These are phyloP conservation scores for Candida boidinii DNA, from an alignment of 805 yeast genomes.

Conservation along the genomic window DNA sequence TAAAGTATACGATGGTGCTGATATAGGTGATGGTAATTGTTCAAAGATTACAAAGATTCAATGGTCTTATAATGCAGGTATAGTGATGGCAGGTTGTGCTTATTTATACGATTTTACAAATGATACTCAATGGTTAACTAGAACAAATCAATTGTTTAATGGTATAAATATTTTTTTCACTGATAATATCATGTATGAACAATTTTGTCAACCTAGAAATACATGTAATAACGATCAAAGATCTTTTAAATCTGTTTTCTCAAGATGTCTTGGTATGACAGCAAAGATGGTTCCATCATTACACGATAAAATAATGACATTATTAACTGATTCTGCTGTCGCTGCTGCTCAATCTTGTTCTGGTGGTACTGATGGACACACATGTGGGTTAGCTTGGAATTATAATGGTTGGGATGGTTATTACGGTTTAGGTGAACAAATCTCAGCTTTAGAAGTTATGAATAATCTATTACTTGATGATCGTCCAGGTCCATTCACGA, in stretches of 20 bases:
- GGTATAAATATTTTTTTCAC: constrained; percentile 40
- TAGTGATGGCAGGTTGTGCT: constrained; percentile 60
- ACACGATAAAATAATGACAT: constrained; percentile 27
- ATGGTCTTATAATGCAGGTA: constrained; percentile 70
- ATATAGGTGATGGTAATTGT: constrained; percentile 35
- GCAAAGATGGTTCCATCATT: constrained; percentile 45
- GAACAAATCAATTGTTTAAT: constrained; percentile 27
- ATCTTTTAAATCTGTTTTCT: constrained; percentile 61
- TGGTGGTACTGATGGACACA: constrained; percentile 80
- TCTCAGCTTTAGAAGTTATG: constrained; percentile 63
- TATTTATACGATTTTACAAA: constrained; percentile 57
- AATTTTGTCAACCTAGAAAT: constrained; percentile 43
- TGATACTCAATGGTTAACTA: constrained; percentile 32
- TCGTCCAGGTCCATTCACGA: constrained; percentile 53
- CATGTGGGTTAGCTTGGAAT: constrained; percentile 78
- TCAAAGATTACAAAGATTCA: constrained; percentile 36
- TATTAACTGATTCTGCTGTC: constrained; percentile 34
- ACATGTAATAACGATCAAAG: constrained; percentile 70
- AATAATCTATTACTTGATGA: constrained; percentile 32
- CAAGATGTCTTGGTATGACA: constrained; percentile 55
- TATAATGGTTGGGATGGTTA: constrained; percentile 51
- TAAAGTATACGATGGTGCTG: constrained; percentile 51
- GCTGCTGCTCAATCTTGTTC: constrained; percentile 76
- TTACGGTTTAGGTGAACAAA: constrained; percentile 82
- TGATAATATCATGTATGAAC: constrained; percentile 51